phyloP scores from a whole-genome alignment of 2,329 filamentous ascomycete genomes.

The Herpotrichia juniperi region DNA sequence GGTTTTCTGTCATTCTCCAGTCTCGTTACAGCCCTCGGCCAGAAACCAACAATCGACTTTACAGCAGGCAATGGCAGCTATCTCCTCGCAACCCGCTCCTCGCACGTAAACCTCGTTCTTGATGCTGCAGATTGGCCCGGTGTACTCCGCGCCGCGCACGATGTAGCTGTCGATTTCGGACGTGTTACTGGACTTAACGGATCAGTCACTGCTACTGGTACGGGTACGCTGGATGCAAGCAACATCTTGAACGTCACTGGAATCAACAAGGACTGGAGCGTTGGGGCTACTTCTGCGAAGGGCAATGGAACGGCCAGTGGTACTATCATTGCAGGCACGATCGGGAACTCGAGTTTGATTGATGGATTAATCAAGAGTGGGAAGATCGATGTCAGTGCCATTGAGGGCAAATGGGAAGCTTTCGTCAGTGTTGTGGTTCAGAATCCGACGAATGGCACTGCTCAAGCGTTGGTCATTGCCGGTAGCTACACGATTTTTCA shows the following conservation, averaged over 20 bases:
- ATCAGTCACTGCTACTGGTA: slow-evolving; percentile 59
- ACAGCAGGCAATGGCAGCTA: slow-evolving; percentile 47
- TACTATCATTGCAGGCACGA: slow-evolving; percentile 71
- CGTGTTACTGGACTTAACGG: slow-evolving; percentile 72
- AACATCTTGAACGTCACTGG: slow-evolving; percentile 52
- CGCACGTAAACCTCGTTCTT: slow-evolving; percentile 37
- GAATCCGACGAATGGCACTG: slow-evolving; percentile 62
- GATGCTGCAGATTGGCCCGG: slow-evolving; percentile 66
- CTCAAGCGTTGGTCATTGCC: slow-evolving; percentile 68
- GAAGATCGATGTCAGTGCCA: slow-evolving; percentile 63
- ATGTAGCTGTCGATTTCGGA: slow-evolving; percentile 72
- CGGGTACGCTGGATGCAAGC: slow-evolving; percentile 53
- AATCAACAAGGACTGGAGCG: slow-evolving; percentile 42
- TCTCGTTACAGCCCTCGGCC: slow-evolving; percentile 51
- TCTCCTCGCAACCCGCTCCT: slow-evolving; percentile 36
- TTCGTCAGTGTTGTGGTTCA: slow-evolving; percentile 66
- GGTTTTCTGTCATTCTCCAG: slow-evolving; percentile 28
- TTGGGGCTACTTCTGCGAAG: slow-evolving; percentile 20
- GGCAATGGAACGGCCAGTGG: slow-evolving; percentile 8
- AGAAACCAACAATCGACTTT: slow-evolving; percentile 58
- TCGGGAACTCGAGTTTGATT: slow-evolving; percentile 68
- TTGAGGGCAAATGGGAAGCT: slow-evolving; percentile 72
- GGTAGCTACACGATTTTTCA: slow-evolving; percentile 40
- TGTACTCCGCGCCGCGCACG: slow-evolving; percentile 70
- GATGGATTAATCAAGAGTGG: slow-evolving; percentile 61